Evolutionary conservation across 345 rosid genomes (phyloP).

Genomic region (Populus nigra): DNA sequence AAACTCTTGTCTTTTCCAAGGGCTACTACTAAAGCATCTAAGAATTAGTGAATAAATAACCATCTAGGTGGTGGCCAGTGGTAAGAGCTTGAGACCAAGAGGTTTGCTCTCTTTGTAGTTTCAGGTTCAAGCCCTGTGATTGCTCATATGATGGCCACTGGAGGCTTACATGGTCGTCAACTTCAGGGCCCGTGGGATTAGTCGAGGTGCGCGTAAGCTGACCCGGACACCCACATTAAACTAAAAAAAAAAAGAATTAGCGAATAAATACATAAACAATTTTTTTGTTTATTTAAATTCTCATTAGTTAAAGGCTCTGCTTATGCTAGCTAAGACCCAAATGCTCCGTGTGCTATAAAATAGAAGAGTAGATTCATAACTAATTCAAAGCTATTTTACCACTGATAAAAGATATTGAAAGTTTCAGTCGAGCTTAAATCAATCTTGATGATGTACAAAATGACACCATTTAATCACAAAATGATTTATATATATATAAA

Average conservation of each 20-base stretch:
- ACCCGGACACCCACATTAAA: fast-evolving
- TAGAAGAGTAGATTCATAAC: not conserved
- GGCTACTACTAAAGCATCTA: too few relatives aligned
- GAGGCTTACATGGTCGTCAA: too few relatives aligned
- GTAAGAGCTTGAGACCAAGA: too few relatives aligned
- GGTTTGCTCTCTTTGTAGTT: too few relatives aligned
- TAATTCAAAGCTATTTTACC: not conserved
- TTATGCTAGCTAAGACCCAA: not conserved
- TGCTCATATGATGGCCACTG: too few relatives aligned
- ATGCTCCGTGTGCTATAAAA: not conserved
- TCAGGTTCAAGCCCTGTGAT: too few relatives aligned
- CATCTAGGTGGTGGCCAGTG: too few relatives aligned
- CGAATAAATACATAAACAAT: not conserved
- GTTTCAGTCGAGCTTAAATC: not conserved
- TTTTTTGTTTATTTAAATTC: not conserved
- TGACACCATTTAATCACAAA: not conserved
- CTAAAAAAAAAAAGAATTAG: not conserved
- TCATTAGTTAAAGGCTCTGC: not conserved
- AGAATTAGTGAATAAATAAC: too few relatives aligned
- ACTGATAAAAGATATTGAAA: not conserved
- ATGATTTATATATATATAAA: too few relatives aligned
- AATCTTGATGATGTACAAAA: not conserved
- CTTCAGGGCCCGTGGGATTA: fast-evolving
- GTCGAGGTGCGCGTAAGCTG: too few relatives aligned
- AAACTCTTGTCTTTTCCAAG: too few relatives aligned